phyloP scores from a whole-genome alignment of 23 red algal genomes.

The Gracilaria gracilis region DNA sequence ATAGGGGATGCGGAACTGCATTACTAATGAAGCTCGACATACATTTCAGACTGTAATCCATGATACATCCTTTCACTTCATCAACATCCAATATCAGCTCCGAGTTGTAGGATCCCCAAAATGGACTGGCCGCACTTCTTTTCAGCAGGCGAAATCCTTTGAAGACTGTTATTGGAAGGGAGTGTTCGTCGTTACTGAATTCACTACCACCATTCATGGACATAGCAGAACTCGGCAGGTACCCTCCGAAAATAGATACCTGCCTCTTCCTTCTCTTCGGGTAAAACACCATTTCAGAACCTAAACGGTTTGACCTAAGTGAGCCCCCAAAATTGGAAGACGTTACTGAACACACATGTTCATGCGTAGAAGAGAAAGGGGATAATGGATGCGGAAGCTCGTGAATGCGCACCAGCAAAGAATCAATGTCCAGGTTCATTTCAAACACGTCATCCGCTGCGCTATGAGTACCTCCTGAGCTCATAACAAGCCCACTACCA shows the following conservation, averaged over 20 bases:
- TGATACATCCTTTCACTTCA: constrained; percentile 57
- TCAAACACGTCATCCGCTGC: constrained; percentile 52
- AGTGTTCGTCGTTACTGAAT: neutral
- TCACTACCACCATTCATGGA: neutral
- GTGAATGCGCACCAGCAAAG: constrained; percentile 46
- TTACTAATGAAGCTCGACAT: constrained; percentile 6
- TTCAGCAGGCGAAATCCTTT: constrained; percentile 43
- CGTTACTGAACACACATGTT: constrained; percentile 32
- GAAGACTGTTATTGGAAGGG: constrained; percentile 26
- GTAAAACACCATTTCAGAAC: neutral
- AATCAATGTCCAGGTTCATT: constrained; percentile 33
- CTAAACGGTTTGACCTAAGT: constrained; percentile 38
- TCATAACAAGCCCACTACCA: constrained; percentile 25
- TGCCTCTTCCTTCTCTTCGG: neutral
- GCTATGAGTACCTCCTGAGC: constrained; percentile 11
- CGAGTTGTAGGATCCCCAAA: constrained; percentile 44
- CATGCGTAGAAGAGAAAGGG: constrained; percentile 20
- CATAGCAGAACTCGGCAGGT: neutral
- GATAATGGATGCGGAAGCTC: constrained; percentile 50
- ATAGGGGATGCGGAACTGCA: constrained; percentile 32
- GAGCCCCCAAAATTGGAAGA: constrained; percentile 11
- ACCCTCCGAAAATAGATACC: constrained; percentile 44
- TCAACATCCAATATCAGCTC: constrained; percentile 11
- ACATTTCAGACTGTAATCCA: constrained; percentile 27
- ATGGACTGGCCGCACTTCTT: constrained; percentile 21